Conservation (phyloP, 108 stramenopile species). For the Stephanodiscus minutulus region DNA sequence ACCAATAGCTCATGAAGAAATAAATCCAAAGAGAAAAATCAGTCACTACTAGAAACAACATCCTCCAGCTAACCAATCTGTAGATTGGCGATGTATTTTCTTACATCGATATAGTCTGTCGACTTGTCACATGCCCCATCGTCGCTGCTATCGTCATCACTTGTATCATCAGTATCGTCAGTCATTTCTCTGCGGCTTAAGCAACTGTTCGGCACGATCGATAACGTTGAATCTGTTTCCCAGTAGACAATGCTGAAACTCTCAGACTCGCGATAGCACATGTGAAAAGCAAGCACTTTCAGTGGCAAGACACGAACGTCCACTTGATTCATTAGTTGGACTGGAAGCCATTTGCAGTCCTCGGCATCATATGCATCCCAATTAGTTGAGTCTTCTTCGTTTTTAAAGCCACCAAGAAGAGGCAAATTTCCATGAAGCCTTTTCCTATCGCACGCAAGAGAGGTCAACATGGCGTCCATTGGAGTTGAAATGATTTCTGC, state of each 20-base stretch:
- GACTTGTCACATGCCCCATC: slow-evolving; percentile 4
- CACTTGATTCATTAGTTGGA: slow-evolving; percentile 35
- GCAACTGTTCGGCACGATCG: slow-evolving; percentile 33
- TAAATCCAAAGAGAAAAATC: too few relatives aligned
- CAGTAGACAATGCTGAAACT: slow-evolving; percentile 34
- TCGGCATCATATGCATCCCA: slow-evolving; percentile 54
- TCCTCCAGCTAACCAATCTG: background rate
- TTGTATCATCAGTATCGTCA: too few relatives aligned
- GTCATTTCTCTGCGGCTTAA: slow-evolving; percentile 16
- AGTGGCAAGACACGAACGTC: slow-evolving; percentile 14
- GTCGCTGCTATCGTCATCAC: background rate
- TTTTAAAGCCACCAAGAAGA: background rate
- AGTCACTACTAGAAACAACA: background rate
- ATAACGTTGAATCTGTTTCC: slow-evolving; percentile 42
- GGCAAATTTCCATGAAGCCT: slow-evolving; percentile 11
- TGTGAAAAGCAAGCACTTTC: slow-evolving; percentile 43
- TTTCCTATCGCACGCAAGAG: slow-evolving; percentile 24
- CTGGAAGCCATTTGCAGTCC: slow-evolving; percentile 33
- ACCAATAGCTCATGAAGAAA: too few relatives aligned
- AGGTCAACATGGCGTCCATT: slow-evolving; percentile 29
- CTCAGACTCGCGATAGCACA: slow-evolving; percentile 40
- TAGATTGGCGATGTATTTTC: slow-evolving; percentile 2
- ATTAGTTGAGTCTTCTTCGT: slow-evolving; percentile 5
- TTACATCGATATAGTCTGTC: too few relatives aligned
- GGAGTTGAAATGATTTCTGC: slow-evolving; percentile 20